Percentiles rank a stretch among this genome's conserved stretches.
phyloP scores from a whole-genome alignment of 257 asterid genomes.

The Solanum boliviense region DNA sequence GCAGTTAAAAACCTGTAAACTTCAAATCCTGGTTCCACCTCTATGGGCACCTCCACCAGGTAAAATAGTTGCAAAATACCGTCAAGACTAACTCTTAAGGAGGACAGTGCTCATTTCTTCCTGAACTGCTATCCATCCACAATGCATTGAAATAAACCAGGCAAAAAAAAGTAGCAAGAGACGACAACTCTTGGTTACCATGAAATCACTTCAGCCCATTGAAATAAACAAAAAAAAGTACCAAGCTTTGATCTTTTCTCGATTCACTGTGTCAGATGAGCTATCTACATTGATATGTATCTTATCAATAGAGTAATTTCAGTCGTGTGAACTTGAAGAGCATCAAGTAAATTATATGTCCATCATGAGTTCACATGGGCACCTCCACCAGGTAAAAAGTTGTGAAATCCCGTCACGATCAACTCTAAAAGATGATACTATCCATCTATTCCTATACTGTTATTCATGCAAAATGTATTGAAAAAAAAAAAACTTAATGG shows the following conservation, averaged over 20 bases:
- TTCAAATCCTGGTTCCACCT: not conserved
- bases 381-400: not conserved
- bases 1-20: not conserved
- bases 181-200: constrained; percentile 92
- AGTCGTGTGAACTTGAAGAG: not conserved
- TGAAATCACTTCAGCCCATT: constrained; percentile 84
- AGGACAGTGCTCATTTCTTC: not conserved
- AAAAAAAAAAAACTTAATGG: not conserved
- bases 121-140: not conserved
- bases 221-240: constrained; percentile 4
- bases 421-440: not conserved
- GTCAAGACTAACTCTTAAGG: not conserved
- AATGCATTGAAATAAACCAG: not conserved
- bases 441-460: not conserved
- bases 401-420: not conserved
- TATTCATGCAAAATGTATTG: not conserved
- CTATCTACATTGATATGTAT: not conserved
- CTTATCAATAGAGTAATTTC: not conserved
- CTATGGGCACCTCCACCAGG: not conserved
- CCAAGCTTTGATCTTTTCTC: not conserved
- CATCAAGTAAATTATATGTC: not conserved
- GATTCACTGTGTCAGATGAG: not conserved
- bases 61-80: not conserved
- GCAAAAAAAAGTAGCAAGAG: constrained; percentile 36
- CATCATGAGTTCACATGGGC: not conserved